Percentiles rank a stretch among this genome's conserved stretches.
Conservation (phyloP, 306 rosid species). For the Acacia confusa region DNA sequence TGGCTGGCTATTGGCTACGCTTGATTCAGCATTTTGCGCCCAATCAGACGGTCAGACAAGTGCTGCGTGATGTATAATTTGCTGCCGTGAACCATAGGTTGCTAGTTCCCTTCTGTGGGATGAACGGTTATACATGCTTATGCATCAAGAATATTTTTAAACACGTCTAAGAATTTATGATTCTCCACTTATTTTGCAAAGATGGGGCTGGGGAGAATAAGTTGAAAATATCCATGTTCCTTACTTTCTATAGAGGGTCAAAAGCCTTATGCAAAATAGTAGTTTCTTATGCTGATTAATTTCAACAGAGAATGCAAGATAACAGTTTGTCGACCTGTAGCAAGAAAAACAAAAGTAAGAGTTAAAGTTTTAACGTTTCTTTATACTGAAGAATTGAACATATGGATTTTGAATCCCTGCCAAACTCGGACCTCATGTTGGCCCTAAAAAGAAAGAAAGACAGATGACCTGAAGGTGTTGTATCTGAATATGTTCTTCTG, state of each 20-base stretch:
- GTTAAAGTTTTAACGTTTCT: not conserved
- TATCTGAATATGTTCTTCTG: not conserved
- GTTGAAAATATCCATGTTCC: not conserved
- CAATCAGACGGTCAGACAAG: not conserved
- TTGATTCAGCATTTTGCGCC: not conserved
- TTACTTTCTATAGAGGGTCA: not conserved
- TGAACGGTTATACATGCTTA: not conserved
- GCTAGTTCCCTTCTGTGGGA: not conserved
- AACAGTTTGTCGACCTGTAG: not conserved
- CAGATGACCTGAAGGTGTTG: not conserved
- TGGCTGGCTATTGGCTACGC: slow-evolving; percentile 1
- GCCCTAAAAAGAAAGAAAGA: not conserved
- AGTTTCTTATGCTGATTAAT: not conserved
- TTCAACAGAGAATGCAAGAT: not conserved
- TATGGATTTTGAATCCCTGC: not conserved
- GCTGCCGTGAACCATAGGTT: not conserved
- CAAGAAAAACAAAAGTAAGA: not conserved
- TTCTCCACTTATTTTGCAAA: not conserved
- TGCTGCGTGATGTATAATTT: slow-evolving; percentile 11
- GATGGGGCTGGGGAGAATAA: not conserved
- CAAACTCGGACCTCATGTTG: not conserved
- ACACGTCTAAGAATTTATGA: not conserved
- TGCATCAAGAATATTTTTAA: not conserved
- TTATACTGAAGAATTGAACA: not conserved
- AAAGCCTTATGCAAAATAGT: not conserved